These are phyloP conservation scores for Aphanomyces invadans DNA, from an alignment of 352 stramenopile species.

Conservation along the genomic window DNA sequence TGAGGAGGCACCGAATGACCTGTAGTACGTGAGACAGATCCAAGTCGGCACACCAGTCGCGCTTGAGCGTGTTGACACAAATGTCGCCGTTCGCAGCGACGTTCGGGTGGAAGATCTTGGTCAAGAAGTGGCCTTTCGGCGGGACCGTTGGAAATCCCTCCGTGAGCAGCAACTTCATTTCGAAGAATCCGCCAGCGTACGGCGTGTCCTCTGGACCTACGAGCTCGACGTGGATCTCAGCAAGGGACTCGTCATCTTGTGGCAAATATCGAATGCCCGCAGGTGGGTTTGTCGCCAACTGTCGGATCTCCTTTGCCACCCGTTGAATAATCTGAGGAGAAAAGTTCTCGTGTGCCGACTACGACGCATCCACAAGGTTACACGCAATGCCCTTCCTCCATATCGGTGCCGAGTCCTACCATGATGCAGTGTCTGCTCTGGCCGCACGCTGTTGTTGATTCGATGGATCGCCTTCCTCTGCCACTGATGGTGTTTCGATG, in stretches of 20 bases:
- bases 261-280: conserved; percentile 91
- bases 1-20: conserved; percentile 98
- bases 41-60: conserved; percentile 93
- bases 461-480: neutral
- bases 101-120: conserved; percentile 99
- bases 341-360: conserved; percentile 56
- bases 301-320: conserved; percentile 88
- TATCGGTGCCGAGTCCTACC: neutral
- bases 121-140: conserved; percentile 93
- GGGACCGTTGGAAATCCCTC: conserved; percentile 79
- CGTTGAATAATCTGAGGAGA: conserved; percentile 88
- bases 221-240: conserved; percentile 94
- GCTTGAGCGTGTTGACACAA: conserved; percentile 99
- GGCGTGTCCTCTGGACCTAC: conserved; percentile 94
- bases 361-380: conserved; percentile 1
- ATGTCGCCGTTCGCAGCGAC: conserved; percentile 96
- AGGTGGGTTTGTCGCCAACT: conserved; percentile 83
- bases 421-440: neutral
- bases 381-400: neutral
- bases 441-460: neutral
- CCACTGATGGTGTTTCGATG: neutral
- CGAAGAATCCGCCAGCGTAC: conserved; percentile 95
- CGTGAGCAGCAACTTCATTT: conserved; percentile 92
- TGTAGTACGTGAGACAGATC: conserved; percentile 95
- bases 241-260: conserved; percentile 85